These are phyloP conservation scores for Neofusicoccum parvum DNA, from an alignment of 2,329 filamentous ascomycete species.

Conservation along the genomic window DNA sequence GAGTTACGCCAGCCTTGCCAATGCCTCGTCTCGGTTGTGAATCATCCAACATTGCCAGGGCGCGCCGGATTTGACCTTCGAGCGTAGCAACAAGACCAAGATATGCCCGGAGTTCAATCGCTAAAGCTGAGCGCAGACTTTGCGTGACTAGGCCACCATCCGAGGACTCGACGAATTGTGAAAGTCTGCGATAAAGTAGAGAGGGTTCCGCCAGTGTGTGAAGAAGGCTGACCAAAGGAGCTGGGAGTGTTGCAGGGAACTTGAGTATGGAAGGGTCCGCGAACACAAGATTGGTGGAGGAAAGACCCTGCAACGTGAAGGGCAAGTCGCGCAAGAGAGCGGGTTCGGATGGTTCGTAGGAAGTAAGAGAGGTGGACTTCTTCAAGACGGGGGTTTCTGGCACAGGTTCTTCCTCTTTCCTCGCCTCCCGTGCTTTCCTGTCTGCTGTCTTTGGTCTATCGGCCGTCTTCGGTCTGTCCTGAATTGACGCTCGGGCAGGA, in stretches of 20 bases:
- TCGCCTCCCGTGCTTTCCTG: constrained; percentile 25
- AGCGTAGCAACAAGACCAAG: constrained; percentile 87
- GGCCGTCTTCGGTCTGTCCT: constrained; percentile 25
- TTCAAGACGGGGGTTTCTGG: constrained; percentile 6
- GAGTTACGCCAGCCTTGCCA: constrained; percentile 84
- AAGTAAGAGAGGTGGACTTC: constrained; percentile 14
- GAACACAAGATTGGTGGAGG: constrained; percentile 82
- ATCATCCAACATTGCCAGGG: constrained; percentile 73
- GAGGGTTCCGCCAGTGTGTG: constrained; percentile 92
- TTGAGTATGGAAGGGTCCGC: constrained; percentile 68
- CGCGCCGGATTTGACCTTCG: constrained; percentile 86
- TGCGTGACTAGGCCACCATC: constrained; percentile 87
- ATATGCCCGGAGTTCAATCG: constrained; percentile 83
- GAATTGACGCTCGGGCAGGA: constrained; percentile 15
- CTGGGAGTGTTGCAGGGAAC: constrained; percentile 76
- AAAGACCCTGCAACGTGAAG: constrained; percentile 89
- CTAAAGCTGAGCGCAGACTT: constrained; percentile 85
- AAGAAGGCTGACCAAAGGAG: constrained; percentile 82
- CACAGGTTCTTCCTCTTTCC: constrained; percentile 28
- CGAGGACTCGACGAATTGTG: constrained; percentile 77
- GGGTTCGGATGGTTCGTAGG: constrained; percentile 45
- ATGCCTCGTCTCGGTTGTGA: constrained; percentile 68
- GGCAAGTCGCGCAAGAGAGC: constrained; percentile 69
- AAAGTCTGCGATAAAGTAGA: constrained; percentile 80
- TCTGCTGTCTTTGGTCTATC: constrained; percentile 26